These are phyloP conservation scores for Leccinum incarnatum DNA, from an alignment of 768 basidiomycete genomes.

Conservation along the genomic window DNA sequence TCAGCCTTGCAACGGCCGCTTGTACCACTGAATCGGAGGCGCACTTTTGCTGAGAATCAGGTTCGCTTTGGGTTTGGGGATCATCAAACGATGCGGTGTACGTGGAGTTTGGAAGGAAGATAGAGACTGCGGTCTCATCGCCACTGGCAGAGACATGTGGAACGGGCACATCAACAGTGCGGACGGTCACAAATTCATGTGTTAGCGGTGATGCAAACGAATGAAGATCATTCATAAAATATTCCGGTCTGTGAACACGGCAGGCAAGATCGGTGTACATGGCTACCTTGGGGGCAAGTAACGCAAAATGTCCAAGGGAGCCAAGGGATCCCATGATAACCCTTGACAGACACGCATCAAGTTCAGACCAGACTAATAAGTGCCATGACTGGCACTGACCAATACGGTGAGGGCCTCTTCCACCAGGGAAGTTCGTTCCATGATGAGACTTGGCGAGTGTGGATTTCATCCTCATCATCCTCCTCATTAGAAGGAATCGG, in stretches of 20 bases:
- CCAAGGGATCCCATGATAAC: constrained; percentile 53
- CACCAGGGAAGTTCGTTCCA: constrained; percentile 60
- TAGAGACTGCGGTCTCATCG: neutral
- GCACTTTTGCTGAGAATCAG: constrained; percentile 38
- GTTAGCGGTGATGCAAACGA: neutral
- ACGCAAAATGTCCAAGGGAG: constrained; percentile 52
- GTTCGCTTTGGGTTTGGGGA: neutral
- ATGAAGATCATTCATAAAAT: constrained; percentile 21
- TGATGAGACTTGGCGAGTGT: constrained; percentile 26
- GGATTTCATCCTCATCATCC: constrained; percentile 22
- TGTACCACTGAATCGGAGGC: constrained; percentile 68
- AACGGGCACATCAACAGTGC: neutral
- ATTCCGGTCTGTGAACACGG: constrained; percentile 59
- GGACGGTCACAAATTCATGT: neutral
- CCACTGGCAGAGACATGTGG: neutral
- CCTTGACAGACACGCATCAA: constrained; percentile 39
- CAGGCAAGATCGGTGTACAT: constrained; percentile 72
- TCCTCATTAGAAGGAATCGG: constrained; percentile 8
- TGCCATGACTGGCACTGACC: constrained; percentile 45
- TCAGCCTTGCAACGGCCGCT: constrained; percentile 66
- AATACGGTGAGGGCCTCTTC: constrained; percentile 69
- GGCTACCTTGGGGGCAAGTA: constrained; percentile 68
- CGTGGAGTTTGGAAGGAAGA: constrained; percentile 4
- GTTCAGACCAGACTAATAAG: neutral
- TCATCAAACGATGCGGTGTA: neutral